Evolutionary conservation across 768 basidiomycete species (phyloP).

Genomic region (Crucibulum laeve): DNA sequence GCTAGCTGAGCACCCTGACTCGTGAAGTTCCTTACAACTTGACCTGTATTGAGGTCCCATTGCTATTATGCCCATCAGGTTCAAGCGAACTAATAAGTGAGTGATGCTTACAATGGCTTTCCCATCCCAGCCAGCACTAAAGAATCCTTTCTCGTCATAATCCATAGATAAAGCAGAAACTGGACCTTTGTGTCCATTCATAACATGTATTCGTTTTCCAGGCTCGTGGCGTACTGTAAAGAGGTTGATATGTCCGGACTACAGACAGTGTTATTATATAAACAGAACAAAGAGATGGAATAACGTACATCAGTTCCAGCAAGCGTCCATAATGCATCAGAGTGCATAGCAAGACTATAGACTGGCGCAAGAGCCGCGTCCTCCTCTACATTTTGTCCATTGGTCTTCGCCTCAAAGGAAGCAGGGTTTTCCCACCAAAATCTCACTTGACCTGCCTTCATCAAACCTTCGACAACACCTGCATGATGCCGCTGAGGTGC

Average conservation of each 20-base stretch:
- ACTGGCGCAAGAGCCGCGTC: constrained; percentile 65
- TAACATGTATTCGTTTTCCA: constrained; percentile 67
- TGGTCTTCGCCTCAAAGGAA: constrained; percentile 19
- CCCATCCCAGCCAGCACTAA: constrained; percentile 95
- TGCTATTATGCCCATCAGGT: constrained; percentile 50
- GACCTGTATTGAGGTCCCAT: constrained; percentile 97
- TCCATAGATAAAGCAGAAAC: constrained; percentile 83
- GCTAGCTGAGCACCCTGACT: constrained; percentile 85
- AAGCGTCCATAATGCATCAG: constrained; percentile 90
- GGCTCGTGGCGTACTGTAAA: constrained; percentile 93
- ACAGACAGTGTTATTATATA: constrained; percentile 5
- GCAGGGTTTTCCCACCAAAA: constrained; percentile 89
- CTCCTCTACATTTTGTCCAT: constrained; percentile 32
- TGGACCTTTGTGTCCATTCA: constrained; percentile 74
- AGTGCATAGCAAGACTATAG: constrained; percentile 88
- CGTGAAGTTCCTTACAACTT: constrained; percentile 68
- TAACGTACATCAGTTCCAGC: constrained; percentile 78
- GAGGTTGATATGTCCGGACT: constrained; percentile 91
- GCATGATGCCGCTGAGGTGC: constrained; percentile 87
- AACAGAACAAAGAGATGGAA: constrained; percentile 7
- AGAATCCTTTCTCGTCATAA: constrained; percentile 78
- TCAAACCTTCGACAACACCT: constrained; percentile 86
- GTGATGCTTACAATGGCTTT: constrained; percentile 65
- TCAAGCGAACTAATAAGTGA: constrained; percentile 4
- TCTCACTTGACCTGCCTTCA: constrained; percentile 82